phyloP scores from a whole-genome alignment of 306 rosid genomes.

The Vicia villosa region DNA sequence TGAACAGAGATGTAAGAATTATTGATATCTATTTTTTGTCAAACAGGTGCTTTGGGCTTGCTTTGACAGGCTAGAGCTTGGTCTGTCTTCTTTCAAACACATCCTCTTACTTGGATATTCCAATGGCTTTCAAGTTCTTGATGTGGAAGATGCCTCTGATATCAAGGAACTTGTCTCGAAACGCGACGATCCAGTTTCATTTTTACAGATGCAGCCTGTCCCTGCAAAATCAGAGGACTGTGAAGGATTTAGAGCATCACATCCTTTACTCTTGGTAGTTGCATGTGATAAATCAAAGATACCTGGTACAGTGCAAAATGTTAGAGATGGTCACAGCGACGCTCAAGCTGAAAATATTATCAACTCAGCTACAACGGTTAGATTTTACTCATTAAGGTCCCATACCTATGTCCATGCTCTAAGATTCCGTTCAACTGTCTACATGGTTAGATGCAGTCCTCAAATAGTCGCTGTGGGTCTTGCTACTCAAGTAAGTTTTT shows the following conservation, averaged over 20 bases:
- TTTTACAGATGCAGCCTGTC: conserved; percentile 86
- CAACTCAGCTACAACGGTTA: conserved; percentile 79
- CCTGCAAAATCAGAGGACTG: conserved; percentile 59
- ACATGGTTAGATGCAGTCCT: conserved; percentile 96
- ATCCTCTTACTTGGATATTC: conserved; percentile 86
- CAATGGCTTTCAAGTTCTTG: conserved; percentile 94
- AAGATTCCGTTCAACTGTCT: conserved; percentile 90
- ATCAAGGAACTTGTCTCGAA: conserved; percentile 80
- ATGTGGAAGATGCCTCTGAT: conserved; percentile 82
- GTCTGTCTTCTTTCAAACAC: conserved; percentile 59
- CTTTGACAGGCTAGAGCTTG: conserved; percentile 76
- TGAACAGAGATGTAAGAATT: conserved; percentile 3
- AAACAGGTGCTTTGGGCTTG: conserved; percentile 87
- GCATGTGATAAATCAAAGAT: conserved; percentile 81
- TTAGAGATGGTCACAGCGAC: conserved; percentile 67
- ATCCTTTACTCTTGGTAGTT: conserved; percentile 93
- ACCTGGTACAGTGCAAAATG: conserved; percentile 70
- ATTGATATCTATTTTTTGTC: conserved; percentile 29
- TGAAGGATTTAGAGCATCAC: conserved; percentile 81
- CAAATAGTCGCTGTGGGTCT: conserved; percentile 91
- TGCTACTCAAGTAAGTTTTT: conserved; percentile 85
- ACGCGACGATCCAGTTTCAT: conserved; percentile 93
- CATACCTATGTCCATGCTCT: conserved; percentile 89
- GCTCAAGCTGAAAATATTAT: conserved; percentile 57
- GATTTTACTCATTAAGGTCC: conserved; percentile 88